Percentiles rank a stretch among this genome's conserved stretches.
Conservation (phyloP, 2,329 filamentous ascomycete genomes). For the Hirsutella minnesotensis region DNA sequence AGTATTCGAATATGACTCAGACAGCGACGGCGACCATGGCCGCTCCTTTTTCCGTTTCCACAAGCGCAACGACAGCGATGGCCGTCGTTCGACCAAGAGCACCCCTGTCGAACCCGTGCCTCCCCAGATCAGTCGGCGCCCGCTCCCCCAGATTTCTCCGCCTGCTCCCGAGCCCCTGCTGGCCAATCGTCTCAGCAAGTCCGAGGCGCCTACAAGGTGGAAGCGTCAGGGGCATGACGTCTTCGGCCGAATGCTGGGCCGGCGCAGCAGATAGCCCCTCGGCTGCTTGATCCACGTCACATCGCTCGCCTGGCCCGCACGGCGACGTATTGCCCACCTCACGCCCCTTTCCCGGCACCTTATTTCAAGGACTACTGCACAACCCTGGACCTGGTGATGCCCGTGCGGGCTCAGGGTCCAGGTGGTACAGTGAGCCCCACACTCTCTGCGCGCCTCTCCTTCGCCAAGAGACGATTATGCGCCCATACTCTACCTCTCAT, state of each 20-base stretch:
- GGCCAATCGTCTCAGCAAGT: constrained; percentile 1
- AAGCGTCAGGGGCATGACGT: constrained; percentile 21
- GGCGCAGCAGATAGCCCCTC: constrained; percentile 12
- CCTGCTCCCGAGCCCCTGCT: constrained; percentile 8
- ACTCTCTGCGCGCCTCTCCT: too few relatives aligned
- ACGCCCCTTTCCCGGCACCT: neutral
- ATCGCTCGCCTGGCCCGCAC: neutral
- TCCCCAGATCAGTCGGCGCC: constrained; percentile 3
- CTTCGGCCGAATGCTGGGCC: constrained; percentile 25
- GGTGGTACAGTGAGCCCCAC: too few relatives aligned
- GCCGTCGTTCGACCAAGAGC: constrained; percentile 10
- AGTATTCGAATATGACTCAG: constrained; percentile 37
- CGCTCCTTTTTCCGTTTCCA: constrained; percentile 33
- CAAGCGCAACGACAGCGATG: constrained; percentile 22
- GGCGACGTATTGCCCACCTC: neutral
- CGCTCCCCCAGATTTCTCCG: constrained; percentile 11
- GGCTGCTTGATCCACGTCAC: neutral
- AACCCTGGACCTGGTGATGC: too few relatives aligned
- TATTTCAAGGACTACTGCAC: too few relatives aligned
- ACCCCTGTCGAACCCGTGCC: neutral
- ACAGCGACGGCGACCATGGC: constrained; percentile 22
- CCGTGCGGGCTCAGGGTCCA: too few relatives aligned
- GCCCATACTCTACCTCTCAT: too few relatives aligned
- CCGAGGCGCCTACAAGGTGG: constrained; percentile 3
- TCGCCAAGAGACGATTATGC: too few relatives aligned